Evolutionary conservation across 2,329 filamentous ascomycete species (phyloP), one percentile per base, ranked within the genome.

Genomic region (Fusarium drepaniforme): DNA sequence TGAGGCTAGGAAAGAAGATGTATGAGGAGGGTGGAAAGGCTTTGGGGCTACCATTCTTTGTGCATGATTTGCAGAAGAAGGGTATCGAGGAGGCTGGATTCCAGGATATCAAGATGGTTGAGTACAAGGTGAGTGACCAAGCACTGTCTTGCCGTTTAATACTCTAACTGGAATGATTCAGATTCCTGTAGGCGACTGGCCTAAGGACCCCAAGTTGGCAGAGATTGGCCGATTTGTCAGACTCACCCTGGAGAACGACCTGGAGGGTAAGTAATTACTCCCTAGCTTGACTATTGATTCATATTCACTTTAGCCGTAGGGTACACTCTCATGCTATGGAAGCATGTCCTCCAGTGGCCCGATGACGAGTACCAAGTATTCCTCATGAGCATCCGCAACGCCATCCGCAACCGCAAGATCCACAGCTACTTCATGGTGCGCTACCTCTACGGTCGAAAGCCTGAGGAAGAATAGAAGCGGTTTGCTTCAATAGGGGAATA

Each of bases 281-380:
- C 0, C 1, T 12, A 9, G 1, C 2, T 12, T 42, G 1, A 21
- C 5, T 0, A 7, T 5, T n/a, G 15, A 9, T 44, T 58, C 13
- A 73, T 44, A 8, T 6, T 53, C 1, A 53, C 18, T 4, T 3
- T 9, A 0, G 1, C 16, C 0, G 0, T 5, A 72, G 70, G 70
- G 0, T 72, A 72, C n/a, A 60, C 70, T 1, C 56, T 60, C 4
- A 58, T 69, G 25, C 42, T 77, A 9, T 77, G 75, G 75, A 75
- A 77, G 2, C 64, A 77, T n/a, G 37, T 77, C 2, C 62, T 77
- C 13, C 49, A 70, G 3, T 77, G 73, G 75, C 75, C 75, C 3
- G 66, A 66, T 28, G 73, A 77, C 11, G 75, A 74, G 11, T 77
- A 77, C 13, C 68, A 77, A n/a, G 25, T 74, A 1, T 77, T 77